These are phyloP conservation scores for Rhododendron ferrugineum DNA, from an alignment of 148 eudicot genomes.

Conservation along the genomic window DNA sequence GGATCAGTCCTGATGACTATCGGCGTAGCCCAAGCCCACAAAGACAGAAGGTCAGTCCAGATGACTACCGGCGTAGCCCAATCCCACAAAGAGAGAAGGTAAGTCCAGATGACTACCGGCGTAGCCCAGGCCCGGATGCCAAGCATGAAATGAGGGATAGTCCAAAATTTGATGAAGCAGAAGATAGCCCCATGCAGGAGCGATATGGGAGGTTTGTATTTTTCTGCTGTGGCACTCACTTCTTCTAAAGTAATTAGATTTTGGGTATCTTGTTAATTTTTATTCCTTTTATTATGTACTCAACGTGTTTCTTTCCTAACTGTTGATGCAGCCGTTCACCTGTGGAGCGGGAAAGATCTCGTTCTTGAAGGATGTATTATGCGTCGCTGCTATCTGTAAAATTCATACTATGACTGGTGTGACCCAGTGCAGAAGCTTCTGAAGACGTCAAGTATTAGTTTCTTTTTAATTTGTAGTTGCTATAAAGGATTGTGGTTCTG, in stretches of 20 bases:
- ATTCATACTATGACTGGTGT: background rate
- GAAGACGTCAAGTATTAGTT: background rate
- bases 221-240: background rate
- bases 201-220: constrained; percentile 42
- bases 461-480: background rate
- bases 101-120: constrained; percentile 36
- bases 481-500: background rate
- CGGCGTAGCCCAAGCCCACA: constrained; percentile 33
- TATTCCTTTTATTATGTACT: background rate
- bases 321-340: constrained; percentile 36
- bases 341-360: constrained; percentile 33
- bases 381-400: background rate
- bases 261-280: background rate
- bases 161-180: constrained; percentile 37
- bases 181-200: constrained; percentile 39
- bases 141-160: constrained; percentile 32
- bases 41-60: constrained; percentile 40
- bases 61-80: constrained; percentile 23
- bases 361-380: constrained; percentile 18
- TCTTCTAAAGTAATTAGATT: background rate
- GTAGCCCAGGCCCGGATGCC: constrained; percentile 31
- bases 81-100: constrained; percentile 39
- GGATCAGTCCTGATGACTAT: constrained; percentile 39
- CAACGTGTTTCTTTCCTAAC: background rate
- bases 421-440: background rate